Evolutionary conservation across 2,329 filamentous ascomycete genomes (phyloP).

Genomic region (Lizonia empirigonia): DNA sequence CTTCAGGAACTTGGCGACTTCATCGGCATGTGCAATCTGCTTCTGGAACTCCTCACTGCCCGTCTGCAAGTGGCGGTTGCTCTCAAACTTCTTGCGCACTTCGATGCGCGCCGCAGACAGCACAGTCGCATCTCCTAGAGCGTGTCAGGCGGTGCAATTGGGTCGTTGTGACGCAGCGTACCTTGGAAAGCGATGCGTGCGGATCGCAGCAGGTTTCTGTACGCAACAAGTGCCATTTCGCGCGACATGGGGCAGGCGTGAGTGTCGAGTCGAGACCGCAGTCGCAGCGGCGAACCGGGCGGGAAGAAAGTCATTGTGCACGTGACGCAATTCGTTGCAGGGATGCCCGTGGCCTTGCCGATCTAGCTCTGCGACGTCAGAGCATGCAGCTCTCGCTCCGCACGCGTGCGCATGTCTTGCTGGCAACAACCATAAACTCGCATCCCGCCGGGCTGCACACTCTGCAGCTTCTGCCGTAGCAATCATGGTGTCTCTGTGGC

Average conservation of each 20-base stretch:
- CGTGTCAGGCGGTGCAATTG: too few species aligned
- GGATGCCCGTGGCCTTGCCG: constrained; percentile 8
- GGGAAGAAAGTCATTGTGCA: constrained; percentile 16
- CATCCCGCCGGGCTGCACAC: constrained; percentile 34
- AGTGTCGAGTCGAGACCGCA: constrained; percentile 2
- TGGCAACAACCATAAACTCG: constrained; percentile 30
- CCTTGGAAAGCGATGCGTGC: constrained; percentile 83
- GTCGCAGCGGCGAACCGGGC: constrained; percentile 3
- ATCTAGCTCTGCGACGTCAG: constrained; percentile 30
- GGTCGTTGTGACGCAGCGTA: too few species aligned
- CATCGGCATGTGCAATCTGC: constrained; percentile 78
- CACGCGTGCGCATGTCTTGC: constrained; percentile 37
- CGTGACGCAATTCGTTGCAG: constrained; percentile 3
- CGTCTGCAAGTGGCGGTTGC: constrained; percentile 64
- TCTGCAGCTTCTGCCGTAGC: constrained; percentile 32
- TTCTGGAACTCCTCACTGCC: constrained; percentile 64
- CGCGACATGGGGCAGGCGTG: constrained; percentile 27
- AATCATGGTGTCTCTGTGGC: constrained; percentile 82
- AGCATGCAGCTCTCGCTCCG: constrained; percentile 3
- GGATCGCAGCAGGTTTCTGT: constrained; percentile 80
- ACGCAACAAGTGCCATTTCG: constrained; percentile 72
- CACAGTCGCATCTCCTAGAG: constrained; percentile 70
- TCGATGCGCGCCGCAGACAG: constrained; percentile 73
- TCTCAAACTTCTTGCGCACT: constrained; percentile 75
- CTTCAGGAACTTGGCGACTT: constrained; percentile 78